Conservation (phyloP, 2,329 filamentous ascomycete species). For the Exophiala viscosa region DNA sequence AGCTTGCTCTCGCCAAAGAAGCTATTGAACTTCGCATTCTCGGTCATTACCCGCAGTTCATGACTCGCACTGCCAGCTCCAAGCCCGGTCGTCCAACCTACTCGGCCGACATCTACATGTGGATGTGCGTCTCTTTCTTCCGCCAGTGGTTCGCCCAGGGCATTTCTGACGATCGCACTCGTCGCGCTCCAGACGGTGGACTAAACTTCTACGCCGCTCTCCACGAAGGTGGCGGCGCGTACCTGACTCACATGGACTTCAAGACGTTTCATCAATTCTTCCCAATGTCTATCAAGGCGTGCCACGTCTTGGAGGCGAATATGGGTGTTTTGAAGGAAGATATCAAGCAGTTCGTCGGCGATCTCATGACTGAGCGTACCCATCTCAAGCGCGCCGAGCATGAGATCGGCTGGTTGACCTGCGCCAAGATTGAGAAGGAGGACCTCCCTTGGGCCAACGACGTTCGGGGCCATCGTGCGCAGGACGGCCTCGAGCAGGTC, state of each 20-base stretch:
- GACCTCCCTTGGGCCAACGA: slow-evolving; percentile 40
- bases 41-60: slow-evolving; percentile 37
- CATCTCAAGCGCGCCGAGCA: slow-evolving; percentile 38
- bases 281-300: slow-evolving; percentile 31
- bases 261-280: slow-evolving; percentile 30
- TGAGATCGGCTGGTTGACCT: slow-evolving; percentile 44
- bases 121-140: slow-evolving; percentile 48
- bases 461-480: slow-evolving; percentile 2
- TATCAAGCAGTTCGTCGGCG: slow-evolving; percentile 33
- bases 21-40: slow-evolving; percentile 31
- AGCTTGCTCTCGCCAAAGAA: slow-evolving; percentile 29
- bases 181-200: slow-evolving; percentile 43
- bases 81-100: slow-evolving; percentile 42
- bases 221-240: slow-evolving; percentile 39
- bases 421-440: slow-evolving; percentile 37
- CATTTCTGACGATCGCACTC: slow-evolving; percentile 39
- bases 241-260: slow-evolving; percentile 39
- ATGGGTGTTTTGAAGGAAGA: slow-evolving; percentile 39
- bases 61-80: slow-evolving; percentile 33
- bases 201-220: slow-evolving; percentile 44
- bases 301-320: slow-evolving; percentile 29
- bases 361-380: slow-evolving; percentile 39
- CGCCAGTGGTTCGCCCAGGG: slow-evolving; percentile 46
- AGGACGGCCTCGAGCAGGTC: not conserved
- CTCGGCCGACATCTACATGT: slow-evolving; percentile 48